phyloP scores from a whole-genome alignment of 768 basidiomycete species.

The Naganishia kalamii region DNA sequence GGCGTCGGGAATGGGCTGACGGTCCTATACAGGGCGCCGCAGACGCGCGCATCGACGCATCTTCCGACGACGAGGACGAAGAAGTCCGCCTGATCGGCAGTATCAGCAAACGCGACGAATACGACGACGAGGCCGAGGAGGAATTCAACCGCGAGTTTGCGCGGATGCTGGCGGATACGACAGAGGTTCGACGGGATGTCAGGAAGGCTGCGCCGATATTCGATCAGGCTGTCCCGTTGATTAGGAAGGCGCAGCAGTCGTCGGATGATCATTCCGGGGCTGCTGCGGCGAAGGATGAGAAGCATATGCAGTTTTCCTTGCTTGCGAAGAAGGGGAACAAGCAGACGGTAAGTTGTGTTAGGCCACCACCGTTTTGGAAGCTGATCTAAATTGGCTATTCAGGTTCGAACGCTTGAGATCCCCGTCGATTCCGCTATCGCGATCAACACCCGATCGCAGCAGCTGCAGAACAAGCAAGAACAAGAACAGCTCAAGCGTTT shows the following conservation, averaged over 20 bases:
- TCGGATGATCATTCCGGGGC: slow-evolving; percentile 46
- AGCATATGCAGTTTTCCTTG: slow-evolving; percentile 83
- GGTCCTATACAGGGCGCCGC: background rate
- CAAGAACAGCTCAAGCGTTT: slow-evolving; percentile 95
- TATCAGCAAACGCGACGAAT: slow-evolving; percentile 65
- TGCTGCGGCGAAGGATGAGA: slow-evolving; percentile 26
- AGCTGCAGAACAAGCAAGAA: slow-evolving; percentile 88
- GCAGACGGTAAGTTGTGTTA: slow-evolving; percentile 63
- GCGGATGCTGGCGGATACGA: slow-evolving; percentile 84
- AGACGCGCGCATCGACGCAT: slow-evolving; percentile 59
- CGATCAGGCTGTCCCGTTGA: slow-evolving; percentile 72
- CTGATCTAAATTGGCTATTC: background rate
- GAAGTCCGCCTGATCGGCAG: slow-evolving; percentile 58
- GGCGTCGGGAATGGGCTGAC: background rate
- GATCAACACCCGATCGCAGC: slow-evolving; percentile 81
- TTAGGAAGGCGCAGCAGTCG: slow-evolving; percentile 50
- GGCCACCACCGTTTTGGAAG: background rate
- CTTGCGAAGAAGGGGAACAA: slow-evolving; percentile 89
- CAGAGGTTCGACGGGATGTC: slow-evolving; percentile 79
- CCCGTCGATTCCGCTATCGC: slow-evolving; percentile 83
- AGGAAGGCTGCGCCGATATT: slow-evolving; percentile 80
- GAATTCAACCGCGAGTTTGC: slow-evolving; percentile 95
- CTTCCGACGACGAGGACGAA: slow-evolving; percentile 64
- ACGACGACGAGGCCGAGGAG: slow-evolving; percentile 79
- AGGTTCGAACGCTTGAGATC: slow-evolving; percentile 83